Evolutionary conservation across 2,329 filamentous ascomycete species (phyloP), one percentile per base, ranked within the genome.

Genomic region (Aspergillus sp.): DNA sequence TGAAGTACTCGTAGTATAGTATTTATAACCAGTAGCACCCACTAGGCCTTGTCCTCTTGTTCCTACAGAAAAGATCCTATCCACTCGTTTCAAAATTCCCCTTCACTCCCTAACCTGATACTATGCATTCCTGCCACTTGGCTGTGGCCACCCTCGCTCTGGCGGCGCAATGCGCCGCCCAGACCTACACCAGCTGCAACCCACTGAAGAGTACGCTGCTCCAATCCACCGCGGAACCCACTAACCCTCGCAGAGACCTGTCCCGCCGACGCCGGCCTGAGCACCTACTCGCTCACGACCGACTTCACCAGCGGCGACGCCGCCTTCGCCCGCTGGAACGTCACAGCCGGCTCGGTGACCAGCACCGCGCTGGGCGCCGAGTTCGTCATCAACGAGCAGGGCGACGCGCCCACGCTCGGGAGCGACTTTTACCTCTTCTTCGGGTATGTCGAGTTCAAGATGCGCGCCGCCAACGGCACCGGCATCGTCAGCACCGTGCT

Each of bases 361-460:
- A 92, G 86, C 66, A 79, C 80, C 54, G 64, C 78, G 6, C 81
- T 91, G 65, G 94, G 94, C 59, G 92, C 84, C 21, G 83, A 83
- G 25, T 96, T 99, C 72, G 90, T 88, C 23, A 87, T 99, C 54
- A 74, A 81, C 47, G 76, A 85, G 68, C 79, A 85, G 47, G 91
- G 92, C 59, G 89, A 97, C 68, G 86, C 92, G 1, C 94, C 94
- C 0, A 91, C 92, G 68, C 83, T 99, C 52, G 80, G 82, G 58
- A 94, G 90, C 56, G 83, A 93, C 63, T 97, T 95, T 81, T 97
- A 96, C 80, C 95, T 99, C 77, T 97, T 97, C 89, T 99, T 96
- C 70, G 94, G 94, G 63, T 88, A 87, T 56, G 87, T 96, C 67
- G 88, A 94, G 59, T 83, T 96, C 59, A 86, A 84, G 46, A 82